Evolutionary conservation across 257 asterid species (phyloP), one percentile per base, ranked within the genome.

Genomic region (Jacaranda copaia): DNA sequence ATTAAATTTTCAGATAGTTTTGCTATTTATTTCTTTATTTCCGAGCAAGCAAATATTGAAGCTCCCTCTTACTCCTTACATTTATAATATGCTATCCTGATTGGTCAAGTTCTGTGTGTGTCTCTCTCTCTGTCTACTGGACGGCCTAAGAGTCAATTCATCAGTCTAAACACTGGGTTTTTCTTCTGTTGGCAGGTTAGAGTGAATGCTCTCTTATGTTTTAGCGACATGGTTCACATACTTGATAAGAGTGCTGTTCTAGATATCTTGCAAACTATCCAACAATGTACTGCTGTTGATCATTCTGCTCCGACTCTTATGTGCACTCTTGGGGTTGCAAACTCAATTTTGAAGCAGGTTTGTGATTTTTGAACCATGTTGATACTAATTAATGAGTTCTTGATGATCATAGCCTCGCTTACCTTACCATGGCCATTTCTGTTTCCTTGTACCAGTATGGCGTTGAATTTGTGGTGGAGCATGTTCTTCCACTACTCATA

Each of bases 281-380:
- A 96, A 75, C 87, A 97, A 43, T 96, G 99, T 85, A 91, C 98
- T 38, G 92, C 97, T 60, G 99, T 96, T 81, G 99, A 96, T 80
- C 98, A 87, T 86, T 93, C 99, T 85, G 91, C 99, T 79, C 99
- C 99, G 64, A 96, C 99, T 76, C 97, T 96, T 36, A 96, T 96
- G 99, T 91, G 98, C 81, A 96, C 98, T 77, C 99, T 96, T 74
- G 97, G 97, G 40, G 89, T 93, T 58, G 98, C 97, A 70, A 96
- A 93, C 83, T 87, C 97, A 73, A 84, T 93, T 79, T 75, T 89
- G 86, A 96, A 93, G 89, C 97, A 92, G 99, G 99, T 96, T 72
- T 73, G 75, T 53, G 32, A 20, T 70, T 73, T 61, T 72, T 56
- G 32, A 32, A 38, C 71, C 11, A 9, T 49, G 36, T 72, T 75